Evolutionary conservation across 495 filamentous ascomycete species (phyloP).

Genomic region (Penicillium flavigenum): DNA sequence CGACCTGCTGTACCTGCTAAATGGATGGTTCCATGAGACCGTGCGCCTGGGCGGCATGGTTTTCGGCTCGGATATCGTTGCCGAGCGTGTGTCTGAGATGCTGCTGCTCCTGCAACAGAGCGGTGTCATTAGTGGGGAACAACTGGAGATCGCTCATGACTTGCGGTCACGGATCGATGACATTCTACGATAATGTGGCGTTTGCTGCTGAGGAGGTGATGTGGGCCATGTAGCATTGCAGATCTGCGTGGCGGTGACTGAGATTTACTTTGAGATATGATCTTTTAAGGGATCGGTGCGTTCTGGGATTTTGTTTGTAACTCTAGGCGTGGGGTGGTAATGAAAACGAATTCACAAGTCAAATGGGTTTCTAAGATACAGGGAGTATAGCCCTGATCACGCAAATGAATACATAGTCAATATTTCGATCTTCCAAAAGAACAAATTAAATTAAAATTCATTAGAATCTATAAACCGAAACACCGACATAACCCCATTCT

Average conservation of each 20-base stretch:
- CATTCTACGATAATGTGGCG: slow-evolving; percentile 37
- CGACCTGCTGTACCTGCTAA: slow-evolving; percentile 61
- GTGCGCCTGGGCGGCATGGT: slow-evolving; percentile 52
- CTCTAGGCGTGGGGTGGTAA: slow-evolving; percentile 17
- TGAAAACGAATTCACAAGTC: slow-evolving; percentile 13
- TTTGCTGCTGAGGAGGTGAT: slow-evolving; percentile 2
- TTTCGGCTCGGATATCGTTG: slow-evolving; percentile 54
- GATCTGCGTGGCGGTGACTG: slow-evolving; percentile 6
- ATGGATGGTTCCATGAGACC: slow-evolving; percentile 63
- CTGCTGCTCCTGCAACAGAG: slow-evolving; percentile 46
- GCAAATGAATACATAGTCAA: no score
- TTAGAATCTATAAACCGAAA: slow-evolving; percentile 11
- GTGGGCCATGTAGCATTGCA: not conserved
- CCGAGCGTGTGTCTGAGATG: slow-evolving; percentile 46
- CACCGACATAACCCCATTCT: slow-evolving; percentile 22
- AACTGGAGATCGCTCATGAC: slow-evolving; percentile 34
- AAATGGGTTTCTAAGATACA: not conserved
- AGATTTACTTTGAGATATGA: slow-evolving; percentile 6
- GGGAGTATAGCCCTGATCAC: not conserved
- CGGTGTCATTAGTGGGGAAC: slow-evolving; percentile 32
- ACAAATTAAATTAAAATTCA: not conserved
- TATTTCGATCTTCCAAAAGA: not conserved
- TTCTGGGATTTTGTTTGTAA: slow-evolving; percentile 14
- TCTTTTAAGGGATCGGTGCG: not conserved
- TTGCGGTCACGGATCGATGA: slow-evolving; percentile 48